Base-by-base conservation (phyloP, 495 filamentous ascomycete genomes). In the Xylaria sp. region DNA sequence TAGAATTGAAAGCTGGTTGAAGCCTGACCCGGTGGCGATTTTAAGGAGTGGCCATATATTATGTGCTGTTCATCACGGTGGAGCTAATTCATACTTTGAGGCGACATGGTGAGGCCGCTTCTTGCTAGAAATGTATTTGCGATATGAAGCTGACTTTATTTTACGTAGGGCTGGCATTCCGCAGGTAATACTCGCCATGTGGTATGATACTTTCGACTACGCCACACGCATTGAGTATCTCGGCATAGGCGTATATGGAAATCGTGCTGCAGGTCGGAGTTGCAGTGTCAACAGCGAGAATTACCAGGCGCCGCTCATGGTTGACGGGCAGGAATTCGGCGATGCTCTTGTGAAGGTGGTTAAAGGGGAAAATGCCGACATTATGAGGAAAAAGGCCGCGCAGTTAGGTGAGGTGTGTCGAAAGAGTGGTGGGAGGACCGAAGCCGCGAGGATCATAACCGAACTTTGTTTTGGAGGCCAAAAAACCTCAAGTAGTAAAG, bases 161-260 rank as follows among this genome's bases (percentile, higher is more conserved):
- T 26, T n/a, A n/a, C n/a, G n/a, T n/a, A 87, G 85, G 67, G 82
- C 80, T 8, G 85, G 85, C 1, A 79, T 84, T 7, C 84, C 86
- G 3, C 85, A 87, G 59, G 79, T 88, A 1, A 73, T 88, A 4
- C 80, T 88, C 1, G 84, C 87, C 0, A 80, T 83, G 40, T 88
- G 87, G 86, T 82, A 86, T 68, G 87, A 88, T 69, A 85, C 82
- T 33, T 88, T 83, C 52, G 87, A 88, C 55, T 87, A 85, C 70
- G 85, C 85, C 2, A 78, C 83, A 11, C 75, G 86, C 24, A 84
- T 82, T 3, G 87, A 88, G 71, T 82, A 82, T 73, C 76, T 87
- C 0, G 83, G 83, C 0, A 84, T 89, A 40, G 86, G 87, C 0
- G 78, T 85, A 0, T 84, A 85, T 71, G 87, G 83, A 2, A 88